Conservation (phyloP, 2,329 filamentous ascomycete genomes). For the Calycina herbarum region DNA sequence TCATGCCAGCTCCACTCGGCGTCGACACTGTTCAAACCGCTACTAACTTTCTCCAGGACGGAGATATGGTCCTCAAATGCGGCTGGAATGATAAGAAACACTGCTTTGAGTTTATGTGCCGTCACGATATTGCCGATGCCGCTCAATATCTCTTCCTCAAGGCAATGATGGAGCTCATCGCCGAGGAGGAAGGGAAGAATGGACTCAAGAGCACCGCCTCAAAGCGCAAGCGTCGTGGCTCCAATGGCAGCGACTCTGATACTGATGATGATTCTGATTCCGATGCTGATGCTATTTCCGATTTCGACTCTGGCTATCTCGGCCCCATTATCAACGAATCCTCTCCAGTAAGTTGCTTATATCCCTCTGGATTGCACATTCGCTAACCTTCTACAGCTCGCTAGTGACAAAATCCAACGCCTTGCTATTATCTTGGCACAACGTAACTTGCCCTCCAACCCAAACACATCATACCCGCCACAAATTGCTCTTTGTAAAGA, state of each 20-base stretch:
- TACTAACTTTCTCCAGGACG: background rate
- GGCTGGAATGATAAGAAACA: background rate
- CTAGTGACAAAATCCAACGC: slow-evolving; percentile 25
- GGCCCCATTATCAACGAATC: slow-evolving; percentile 5
- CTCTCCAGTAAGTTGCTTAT: background rate
- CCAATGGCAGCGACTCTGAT: slow-evolving; percentile 2
- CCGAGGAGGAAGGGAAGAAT: slow-evolving; percentile 20
- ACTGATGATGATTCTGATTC: slow-evolving; percentile 6
- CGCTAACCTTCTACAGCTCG: slow-evolving; percentile 20
- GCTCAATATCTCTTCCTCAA: slow-evolving; percentile 18
- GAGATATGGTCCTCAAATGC: background rate
- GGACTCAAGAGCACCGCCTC: background rate
- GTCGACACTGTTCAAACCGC: background rate
- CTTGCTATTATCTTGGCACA: slow-evolving; percentile 19
- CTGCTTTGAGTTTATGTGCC: slow-evolving; percentile 18
- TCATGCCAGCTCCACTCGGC: background rate
- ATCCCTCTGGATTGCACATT: too few relatives aligned
- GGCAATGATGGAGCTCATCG: slow-evolving; percentile 20
- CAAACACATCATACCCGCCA: background rate
- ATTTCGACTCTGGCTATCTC: slow-evolving; percentile 12
- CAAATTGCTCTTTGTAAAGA: slow-evolving; percentile 17
- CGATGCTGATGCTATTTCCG: slow-evolving; percentile 16
- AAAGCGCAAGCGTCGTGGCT: background rate
- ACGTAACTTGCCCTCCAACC: background rate
- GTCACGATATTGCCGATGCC: slow-evolving; percentile 9